Conservation (phyloP, 1,284 basidiomycete genomes). For the Tylopilus sp. region DNA sequence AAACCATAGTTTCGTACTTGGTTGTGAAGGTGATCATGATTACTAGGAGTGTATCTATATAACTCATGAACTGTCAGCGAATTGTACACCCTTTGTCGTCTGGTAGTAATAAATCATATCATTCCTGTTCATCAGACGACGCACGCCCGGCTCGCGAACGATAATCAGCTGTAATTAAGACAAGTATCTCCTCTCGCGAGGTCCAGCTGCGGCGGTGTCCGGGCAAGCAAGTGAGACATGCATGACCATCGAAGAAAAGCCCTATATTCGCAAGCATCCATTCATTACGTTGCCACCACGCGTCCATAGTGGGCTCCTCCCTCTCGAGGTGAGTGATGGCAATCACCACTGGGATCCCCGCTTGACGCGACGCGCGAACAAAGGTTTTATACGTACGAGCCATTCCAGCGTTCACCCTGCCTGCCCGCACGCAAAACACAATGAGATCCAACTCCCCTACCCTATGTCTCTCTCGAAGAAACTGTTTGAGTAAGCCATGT, state of each 20-base stretch:
- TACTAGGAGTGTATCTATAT: no score
- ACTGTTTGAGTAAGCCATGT: constrained; percentile 16
- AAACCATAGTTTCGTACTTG: no score
- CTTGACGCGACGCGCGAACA: constrained; percentile 22
- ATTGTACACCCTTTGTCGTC: no score
- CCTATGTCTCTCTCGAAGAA: constrained; percentile 25
- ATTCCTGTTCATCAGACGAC: no score
- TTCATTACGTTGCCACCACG: constrained; percentile 44
- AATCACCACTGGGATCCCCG: constrained; percentile 32
- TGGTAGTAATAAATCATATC: no score
- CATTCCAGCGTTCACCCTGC: constrained; percentile 22
- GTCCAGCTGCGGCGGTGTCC: constrained; percentile 27
- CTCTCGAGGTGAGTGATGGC: constrained; percentile 42
- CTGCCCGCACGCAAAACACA: constrained; percentile 28
- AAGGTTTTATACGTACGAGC: constrained; percentile 25
- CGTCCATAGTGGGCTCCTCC: constrained; percentile 39
- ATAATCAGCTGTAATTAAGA: constrained; percentile 23
- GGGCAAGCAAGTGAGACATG: constrained; percentile 35
- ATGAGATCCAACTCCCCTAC: constrained; percentile 32
- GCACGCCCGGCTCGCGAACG: background rate
- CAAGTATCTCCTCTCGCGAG: constrained; percentile 27
- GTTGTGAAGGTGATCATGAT: no score
- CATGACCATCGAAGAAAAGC: constrained; percentile 37
- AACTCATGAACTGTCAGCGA: no score
- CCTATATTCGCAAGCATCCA: constrained; percentile 20